Percentiles rank a stretch among this genome's conserved stretches.
Evolutionary conservation across 2,329 filamentous ascomycete genomes (phyloP).

Genomic region (Parastagonospora nodorum): DNA sequence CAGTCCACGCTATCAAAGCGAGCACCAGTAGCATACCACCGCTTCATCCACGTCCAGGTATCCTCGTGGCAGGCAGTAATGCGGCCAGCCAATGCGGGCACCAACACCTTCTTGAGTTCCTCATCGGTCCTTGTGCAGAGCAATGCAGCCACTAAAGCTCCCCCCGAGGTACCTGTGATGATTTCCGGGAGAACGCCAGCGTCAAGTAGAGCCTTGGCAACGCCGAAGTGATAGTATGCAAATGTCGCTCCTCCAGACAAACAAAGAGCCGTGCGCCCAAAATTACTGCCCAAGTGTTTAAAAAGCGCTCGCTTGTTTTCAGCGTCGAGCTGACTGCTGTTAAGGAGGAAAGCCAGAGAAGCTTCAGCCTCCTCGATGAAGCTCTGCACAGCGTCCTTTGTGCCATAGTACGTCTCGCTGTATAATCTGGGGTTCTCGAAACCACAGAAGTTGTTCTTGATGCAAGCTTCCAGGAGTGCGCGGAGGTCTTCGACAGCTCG

Average conservation of each 20-base stretch:
- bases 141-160: conserved; percentile 84
- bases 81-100: conserved; percentile 81
- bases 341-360: conserved; percentile 69
- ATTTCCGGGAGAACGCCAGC: conserved; percentile 86
- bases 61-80: conserved; percentile 86
- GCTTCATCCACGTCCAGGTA: conserved; percentile 73
- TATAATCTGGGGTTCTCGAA: conserved; percentile 95
- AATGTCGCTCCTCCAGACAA: conserved; percentile 92
- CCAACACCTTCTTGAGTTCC: conserved; percentile 81
- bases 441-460: conserved; percentile 97
- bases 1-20: conserved; percentile 93
- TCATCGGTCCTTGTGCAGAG: conserved; percentile 90
- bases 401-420: conserved; percentile 95
- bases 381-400: conserved; percentile 90
- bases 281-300: conserved; percentile 88
- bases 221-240: conserved; percentile 95
- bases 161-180: conserved; percentile 94
- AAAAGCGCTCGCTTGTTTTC: conserved; percentile 82
- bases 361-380: conserved; percentile 84
- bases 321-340: conserved; percentile 67
- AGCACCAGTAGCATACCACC: conserved; percentile 93
- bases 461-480: conserved; percentile 80
- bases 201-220: conserved; percentile 87
- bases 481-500: conserved; percentile 75
- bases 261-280: conserved; percentile 88